Evolutionary conservation across 352 stramenopile species (phyloP), one percentile per base, ranked within the genome.

Genomic region (Albugo laibachii): DNA sequence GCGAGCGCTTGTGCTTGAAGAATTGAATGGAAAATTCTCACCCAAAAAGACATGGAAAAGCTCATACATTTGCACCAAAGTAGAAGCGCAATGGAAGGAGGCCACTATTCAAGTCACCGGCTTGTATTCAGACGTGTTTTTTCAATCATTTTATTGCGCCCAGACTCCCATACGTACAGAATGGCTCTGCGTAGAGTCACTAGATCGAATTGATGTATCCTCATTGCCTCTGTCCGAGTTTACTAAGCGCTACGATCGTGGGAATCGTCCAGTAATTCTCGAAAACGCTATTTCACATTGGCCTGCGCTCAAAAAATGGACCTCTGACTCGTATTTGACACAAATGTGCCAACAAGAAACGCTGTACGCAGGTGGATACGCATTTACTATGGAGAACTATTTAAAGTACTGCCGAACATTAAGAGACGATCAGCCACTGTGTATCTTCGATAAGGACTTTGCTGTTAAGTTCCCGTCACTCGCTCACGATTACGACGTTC

Each of bases 381-480:
- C 80, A 40, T 65, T 94, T 16, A 42, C 72, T 6, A 80, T 94
- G 52, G 59, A 74, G 21, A 65, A 82, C 27, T 94, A 93, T 49
- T 50, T 89, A 10, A 49, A 72, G 36, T 93, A 94, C 63, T 64
- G 65, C 14, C 68, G 63, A 24, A 74, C 62, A 6, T 46, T 87
- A 19, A 35, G 54, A 3, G 83, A 94, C 49, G 80, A 95, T 50
- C 66, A 91, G 41, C 92, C 92, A 18, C 55, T 98, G 45, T 98
- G 97, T 58, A 71, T 98, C 19, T 98, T 98, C 54, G 93, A 98
- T 75, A 85, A 93, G 56, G 68, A 91, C 13, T 97, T 97, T 57
- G 75, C 71, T 3, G 49, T 55, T 6, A 95, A 88, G 36, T 71
- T 80, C 42, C 84, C 85, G 11, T 45, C 53, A 40, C 52, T 88